A percentile compares a stretch with the other conserved stretches of the same genome.
Conservation (phyloP, 2,329 filamentous ascomycete species). For the Diaporthe citriasiana region DNA sequence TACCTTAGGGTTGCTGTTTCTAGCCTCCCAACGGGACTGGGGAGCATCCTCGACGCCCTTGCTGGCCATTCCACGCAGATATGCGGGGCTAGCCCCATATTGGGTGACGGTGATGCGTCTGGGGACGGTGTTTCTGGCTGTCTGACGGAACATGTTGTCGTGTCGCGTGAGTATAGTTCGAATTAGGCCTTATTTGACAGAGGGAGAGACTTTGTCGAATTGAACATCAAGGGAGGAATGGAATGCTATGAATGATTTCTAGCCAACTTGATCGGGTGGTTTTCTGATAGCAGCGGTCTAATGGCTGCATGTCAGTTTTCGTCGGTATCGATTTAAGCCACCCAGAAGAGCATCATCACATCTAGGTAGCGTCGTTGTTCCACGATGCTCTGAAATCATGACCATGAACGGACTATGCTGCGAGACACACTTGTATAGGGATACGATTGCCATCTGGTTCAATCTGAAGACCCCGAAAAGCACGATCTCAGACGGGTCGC, state of each 20-base stretch:
- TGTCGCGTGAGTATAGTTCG: neutral
- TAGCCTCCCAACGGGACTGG: constrained; percentile 22
- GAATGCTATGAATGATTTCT: neutral
- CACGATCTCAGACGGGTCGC: neutral
- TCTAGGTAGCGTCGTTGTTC: neutral
- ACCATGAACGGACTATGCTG: neutral
- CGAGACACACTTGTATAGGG: neutral
- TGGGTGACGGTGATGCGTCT: neutral
- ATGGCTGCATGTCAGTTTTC: neutral
- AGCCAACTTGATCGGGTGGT: neutral
- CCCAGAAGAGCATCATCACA: neutral
- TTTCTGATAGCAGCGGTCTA: neutral
- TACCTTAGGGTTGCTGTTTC: constrained; percentile 16
- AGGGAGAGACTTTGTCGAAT: neutral
- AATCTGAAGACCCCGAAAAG: neutral
- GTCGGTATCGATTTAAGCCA: constrained; percentile 8
- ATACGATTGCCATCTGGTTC: no score
- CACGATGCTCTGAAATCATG: neutral
- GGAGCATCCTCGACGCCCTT: constrained; percentile 15
- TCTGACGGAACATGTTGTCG: neutral
- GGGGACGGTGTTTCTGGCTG: neutral
- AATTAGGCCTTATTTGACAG: neutral
- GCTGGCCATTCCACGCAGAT: constrained; percentile 6
- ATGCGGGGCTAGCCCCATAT: neutral
- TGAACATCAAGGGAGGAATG: no score